phyloP scores from a whole-genome alignment of 1,284 basidiomycete species.

The Leccinum griseonigrum region DNA sequence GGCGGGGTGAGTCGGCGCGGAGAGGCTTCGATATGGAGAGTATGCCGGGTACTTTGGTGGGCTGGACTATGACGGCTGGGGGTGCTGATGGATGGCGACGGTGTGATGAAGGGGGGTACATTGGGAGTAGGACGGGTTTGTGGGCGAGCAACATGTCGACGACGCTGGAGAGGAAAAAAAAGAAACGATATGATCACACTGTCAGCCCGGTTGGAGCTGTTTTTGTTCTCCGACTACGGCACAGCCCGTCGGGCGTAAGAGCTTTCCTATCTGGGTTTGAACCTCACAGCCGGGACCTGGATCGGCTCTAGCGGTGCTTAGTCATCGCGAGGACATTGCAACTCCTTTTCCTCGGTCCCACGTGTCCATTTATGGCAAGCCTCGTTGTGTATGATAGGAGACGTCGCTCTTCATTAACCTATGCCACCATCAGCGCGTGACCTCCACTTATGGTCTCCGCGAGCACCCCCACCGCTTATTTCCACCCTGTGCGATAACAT shows the following conservation, averaged over 20 bases:
- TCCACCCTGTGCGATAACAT: background rate
- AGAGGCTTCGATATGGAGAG: slow-evolving; percentile 64
- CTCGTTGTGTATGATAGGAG: slow-evolving; percentile 25
- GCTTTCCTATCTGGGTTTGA: slow-evolving; percentile 23
- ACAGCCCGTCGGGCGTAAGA: slow-evolving; percentile 31
- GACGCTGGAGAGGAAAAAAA: slow-evolving; percentile 19
- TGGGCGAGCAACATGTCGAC: slow-evolving; percentile 59
- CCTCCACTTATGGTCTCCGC: slow-evolving; percentile 3
- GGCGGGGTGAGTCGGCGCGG: slow-evolving; percentile 34
- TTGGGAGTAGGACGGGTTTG: slow-evolving; percentile 45
- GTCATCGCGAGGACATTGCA: slow-evolving; percentile 12
- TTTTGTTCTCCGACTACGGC: slow-evolving; percentile 35
- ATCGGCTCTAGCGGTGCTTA: slow-evolving; percentile 7
- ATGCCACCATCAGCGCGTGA: slow-evolving; percentile 6
- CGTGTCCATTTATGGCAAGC: slow-evolving; percentile 16
- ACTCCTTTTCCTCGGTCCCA: slow-evolving; percentile 18
- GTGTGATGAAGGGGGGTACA: slow-evolving; percentile 40
- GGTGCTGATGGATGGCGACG: slow-evolving; percentile 68
- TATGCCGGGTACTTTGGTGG: slow-evolving; percentile 68
- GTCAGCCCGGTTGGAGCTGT: slow-evolving; percentile 35
- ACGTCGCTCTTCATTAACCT: slow-evolving; percentile 1
- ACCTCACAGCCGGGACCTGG: slow-evolving; percentile 21
- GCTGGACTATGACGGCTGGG: slow-evolving; percentile 60
- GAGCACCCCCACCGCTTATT: background rate
- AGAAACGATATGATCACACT: slow-evolving; percentile 18